Base-by-base conservation (phyloP, 768 basidiomycete species). In the Tephrocybe sp. region DNA sequence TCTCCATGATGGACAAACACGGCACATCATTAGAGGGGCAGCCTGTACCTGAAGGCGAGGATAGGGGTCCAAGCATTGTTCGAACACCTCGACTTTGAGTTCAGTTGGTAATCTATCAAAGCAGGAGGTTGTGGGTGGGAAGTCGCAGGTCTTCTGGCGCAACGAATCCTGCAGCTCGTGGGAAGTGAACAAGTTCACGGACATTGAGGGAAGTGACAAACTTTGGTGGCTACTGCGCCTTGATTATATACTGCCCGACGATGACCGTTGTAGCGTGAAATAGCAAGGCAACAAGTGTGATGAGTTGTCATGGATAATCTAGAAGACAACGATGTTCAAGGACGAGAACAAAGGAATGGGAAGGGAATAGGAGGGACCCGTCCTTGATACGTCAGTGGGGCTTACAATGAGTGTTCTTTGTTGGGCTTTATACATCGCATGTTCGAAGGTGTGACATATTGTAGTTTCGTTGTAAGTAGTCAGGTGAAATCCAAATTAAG, bases 1-100 rank as follows among this genome's bases (percentile, higher is more conserved):
- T 53, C 70, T 71, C 80, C 80, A 81, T 2, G 65, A 51, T 2
- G 62, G 62, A 53, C 74, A 77, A 12, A 81, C 72, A 33, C 62
- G 61, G 17, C 71, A 64, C 18, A 80, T 54, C 6, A 74, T 40
- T 26, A 75, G 53, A 15, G 79, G 77, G 0, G 68, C 70, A 42
- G 68, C 68, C 25, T 61, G 55, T 42, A 59, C 42, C 47, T 56
- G 58, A 28, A 77, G 60, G n/a, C 48, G 59, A 25, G 71, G 68
- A 50, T 68, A 70, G 0, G 58, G 47, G 17, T 64, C 58, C n/a
- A 73, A 57, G 55, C 71, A 74, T 15, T 67, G 65, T 8, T 59
- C 57, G 58, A 80, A 80, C 30, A 83, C 74, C 60, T 78, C 74
- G 30, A 71, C 68, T 25, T 72, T 68, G 3, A 81, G 59, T 58